Base-by-base conservation (phyloP, 768 basidiomycete species). In the Tubosaeta sp. region DNA sequence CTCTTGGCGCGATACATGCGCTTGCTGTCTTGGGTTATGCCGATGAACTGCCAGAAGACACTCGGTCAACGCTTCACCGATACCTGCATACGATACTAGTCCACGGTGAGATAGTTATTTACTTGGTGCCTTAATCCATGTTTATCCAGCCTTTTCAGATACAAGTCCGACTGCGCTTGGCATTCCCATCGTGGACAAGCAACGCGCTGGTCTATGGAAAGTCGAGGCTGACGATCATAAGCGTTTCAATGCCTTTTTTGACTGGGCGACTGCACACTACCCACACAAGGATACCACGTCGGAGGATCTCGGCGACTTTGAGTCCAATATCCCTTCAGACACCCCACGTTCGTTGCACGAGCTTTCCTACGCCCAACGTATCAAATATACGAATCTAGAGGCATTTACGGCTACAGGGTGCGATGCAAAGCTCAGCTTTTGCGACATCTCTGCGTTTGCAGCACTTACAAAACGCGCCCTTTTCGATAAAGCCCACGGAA, bases 51-150 rank as follows among this genome's bases (percentile, higher is more conserved):
- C 29, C 51, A 6, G 43, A 48, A 4, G 54, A 51, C 3, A 50
- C 46, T 1, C 51, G 38, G 13, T 45, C 34, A 7, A 54, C 46
- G 24, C 48, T 62, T 11, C 36, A 13, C 13, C 60, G 48, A 21
- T 57, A 62, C 44, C 58, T 62, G 1, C 60, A 63, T 14, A 62
- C 60, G 0, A n/a, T 54, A 6, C n/a, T 60, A 16, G 34, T 13
- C 31, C 60, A 62, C 2, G 61, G 60, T 62, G 19, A 43, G 61
- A 18, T 3, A 3, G 13, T 2, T 7, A 3, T 41, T 49, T 13
- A 21, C 12, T 22, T 16, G 12, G 21, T 46, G 16, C n/a, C 13
- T 21, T 29, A 13, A n/a, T 8, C 29, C 6, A 19, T 8, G 9
- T 36, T 36, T 12, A 39, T 1, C 11, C 3, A 29, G 1, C 2